These are phyloP conservation scores for Arabidopsis hybrid DNA, from an alignment of 441 rosid genomes.

Conservation along the genomic window DNA sequence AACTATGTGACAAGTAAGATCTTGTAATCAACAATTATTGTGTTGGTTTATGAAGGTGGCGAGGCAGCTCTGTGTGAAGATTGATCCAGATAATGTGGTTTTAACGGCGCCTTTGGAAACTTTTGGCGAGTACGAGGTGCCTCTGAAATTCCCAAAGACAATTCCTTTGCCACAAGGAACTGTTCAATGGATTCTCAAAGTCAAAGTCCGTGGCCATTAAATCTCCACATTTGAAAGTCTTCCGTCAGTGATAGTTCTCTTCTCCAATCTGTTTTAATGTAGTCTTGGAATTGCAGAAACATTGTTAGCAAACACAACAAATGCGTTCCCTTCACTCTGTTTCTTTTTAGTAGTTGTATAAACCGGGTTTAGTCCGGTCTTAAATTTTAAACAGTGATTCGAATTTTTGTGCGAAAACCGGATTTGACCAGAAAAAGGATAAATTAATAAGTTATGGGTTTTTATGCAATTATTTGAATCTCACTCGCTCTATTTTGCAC, in stretches of 20 bases:
- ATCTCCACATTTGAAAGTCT: conserved; percentile 19
- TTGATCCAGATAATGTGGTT: conserved; percentile 74
- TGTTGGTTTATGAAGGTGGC: conserved; percentile 57
- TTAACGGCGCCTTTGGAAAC: conserved; percentile 68
- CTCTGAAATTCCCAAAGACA: conserved; percentile 79
- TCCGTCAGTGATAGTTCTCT: conserved; percentile 25
- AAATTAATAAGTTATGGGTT: not conserved
- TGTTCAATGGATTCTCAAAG: conserved; percentile 74
- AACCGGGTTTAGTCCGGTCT: conserved; percentile 28
- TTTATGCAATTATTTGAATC: not conserved
- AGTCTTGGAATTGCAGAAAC: conserved; percentile 27
- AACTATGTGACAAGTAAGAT: not conserved
- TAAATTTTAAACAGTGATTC: conserved; percentile 5
- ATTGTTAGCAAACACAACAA: conserved; percentile 28
- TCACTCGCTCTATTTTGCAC: not conserved
- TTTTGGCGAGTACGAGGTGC: conserved; percentile 81
- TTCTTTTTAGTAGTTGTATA: not conserved
- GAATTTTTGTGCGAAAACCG: conserved; percentile 12
- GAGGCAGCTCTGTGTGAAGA: conserved; percentile 77
- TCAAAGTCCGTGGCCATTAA: conserved; percentile 82
- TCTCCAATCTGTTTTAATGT: conserved; percentile 22
- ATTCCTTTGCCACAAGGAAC: conserved; percentile 84
- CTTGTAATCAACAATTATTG: not conserved
- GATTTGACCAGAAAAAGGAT: not conserved
- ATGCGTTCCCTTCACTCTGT: conserved; percentile 10